phyloP scores from a whole-genome alignment of 495 filamentous ascomycete species.

The Polyplosphaeria fusca region DNA sequence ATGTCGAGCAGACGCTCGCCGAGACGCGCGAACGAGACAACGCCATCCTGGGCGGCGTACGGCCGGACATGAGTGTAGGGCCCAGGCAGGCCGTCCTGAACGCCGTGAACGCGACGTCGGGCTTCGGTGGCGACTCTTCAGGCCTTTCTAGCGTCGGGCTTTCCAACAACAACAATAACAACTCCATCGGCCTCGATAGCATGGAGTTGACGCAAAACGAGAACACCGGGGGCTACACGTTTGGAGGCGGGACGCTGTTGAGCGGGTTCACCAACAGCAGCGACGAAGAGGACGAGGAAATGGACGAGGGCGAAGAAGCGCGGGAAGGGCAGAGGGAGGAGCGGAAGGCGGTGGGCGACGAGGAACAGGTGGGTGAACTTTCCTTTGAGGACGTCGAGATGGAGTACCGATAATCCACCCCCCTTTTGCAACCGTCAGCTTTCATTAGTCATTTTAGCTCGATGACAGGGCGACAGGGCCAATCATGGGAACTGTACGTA shows the following conservation, averaged over 20 bases:
- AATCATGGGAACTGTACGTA: background rate
- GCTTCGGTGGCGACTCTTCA: constrained; percentile 48
- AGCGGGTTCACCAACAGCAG: constrained; percentile 95
- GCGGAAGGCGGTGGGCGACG: constrained; percentile 40
- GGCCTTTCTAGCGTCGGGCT: constrained; percentile 15
- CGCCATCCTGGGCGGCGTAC: constrained; percentile 93
- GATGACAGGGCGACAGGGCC: too few species aligned
- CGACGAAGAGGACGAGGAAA: constrained; percentile 94
- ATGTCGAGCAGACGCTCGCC: constrained; percentile 89
- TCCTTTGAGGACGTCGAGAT: constrained; percentile 57
- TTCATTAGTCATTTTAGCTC: too few species aligned
- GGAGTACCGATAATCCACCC: constrained; percentile 49
- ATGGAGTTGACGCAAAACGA: constrained; percentile 72
- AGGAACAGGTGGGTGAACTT: constrained; percentile 66
- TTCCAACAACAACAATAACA: constrained; percentile 47
- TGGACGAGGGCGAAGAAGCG: constrained; percentile 73
- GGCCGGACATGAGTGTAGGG: constrained; percentile 77
- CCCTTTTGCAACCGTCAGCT: too few species aligned
- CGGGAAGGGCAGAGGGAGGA: constrained; percentile 25
- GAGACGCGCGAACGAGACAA: constrained; percentile 96
- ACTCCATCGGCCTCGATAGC: constrained; percentile 59
- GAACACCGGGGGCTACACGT: constrained; percentile 61
- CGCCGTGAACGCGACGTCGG: constrained; percentile 57
- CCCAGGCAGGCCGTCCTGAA: constrained; percentile 64
- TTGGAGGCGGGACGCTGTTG: constrained; percentile 54